Conservation (phyloP, 352 stramenopile species). For the Phytopythium boreale region DNA sequence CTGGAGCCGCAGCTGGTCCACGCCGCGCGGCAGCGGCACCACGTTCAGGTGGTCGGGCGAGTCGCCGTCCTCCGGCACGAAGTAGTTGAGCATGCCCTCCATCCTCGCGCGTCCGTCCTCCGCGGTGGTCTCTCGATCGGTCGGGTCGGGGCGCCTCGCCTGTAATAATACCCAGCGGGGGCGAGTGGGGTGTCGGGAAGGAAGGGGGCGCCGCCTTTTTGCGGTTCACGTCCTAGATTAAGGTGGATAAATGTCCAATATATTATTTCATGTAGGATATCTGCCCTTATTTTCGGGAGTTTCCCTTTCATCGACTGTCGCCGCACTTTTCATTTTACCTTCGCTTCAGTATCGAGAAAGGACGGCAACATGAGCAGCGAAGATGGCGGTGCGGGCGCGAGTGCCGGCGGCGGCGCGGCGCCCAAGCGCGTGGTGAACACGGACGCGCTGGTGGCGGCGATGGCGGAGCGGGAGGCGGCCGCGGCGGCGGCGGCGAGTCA, state of each 20-base stretch:
- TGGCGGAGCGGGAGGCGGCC: conserved; percentile 20
- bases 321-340: neutral
- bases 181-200: too few relatives aligned
- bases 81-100: conserved; percentile 89
- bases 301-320: neutral
- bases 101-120: conserved; percentile 24
- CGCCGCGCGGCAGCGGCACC: conserved; percentile 63
- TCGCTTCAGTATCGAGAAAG: conserved; percentile 1
- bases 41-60: conserved; percentile 85
- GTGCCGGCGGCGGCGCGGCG: neutral
- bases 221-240: neutral
- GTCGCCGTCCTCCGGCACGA: conserved; percentile 83
- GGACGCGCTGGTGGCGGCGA: conserved; percentile 28
- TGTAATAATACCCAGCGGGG: too few relatives aligned
- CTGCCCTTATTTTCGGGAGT: neutral
- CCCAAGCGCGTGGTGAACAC: conserved; percentile 36
- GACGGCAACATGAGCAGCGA: conserved; percentile 2
- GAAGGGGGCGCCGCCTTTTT: neutral
- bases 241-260: neutral
- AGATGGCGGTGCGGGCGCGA: neutral
- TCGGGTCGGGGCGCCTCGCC: neutral
- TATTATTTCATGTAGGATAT: neutral
- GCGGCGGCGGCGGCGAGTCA: neutral
- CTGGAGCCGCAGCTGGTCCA: conserved; percentile 67
- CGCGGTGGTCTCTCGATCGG: neutral